Conservation (phyloP, 140 eudicot species). For the Stevia rebaudiana region DNA sequence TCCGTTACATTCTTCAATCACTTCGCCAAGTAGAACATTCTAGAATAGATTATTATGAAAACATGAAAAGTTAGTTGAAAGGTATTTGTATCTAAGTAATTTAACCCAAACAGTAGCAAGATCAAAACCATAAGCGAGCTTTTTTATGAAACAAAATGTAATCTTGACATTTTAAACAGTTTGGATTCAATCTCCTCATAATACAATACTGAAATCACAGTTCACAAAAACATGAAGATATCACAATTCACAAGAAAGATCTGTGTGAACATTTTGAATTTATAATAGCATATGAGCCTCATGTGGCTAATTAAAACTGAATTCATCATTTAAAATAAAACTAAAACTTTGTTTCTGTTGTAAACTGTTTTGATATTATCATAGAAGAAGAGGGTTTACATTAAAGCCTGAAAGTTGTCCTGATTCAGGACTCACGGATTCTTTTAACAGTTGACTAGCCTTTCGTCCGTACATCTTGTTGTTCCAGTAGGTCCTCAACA, state of each 20-base stretch:
- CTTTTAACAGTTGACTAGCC: slow-evolving; percentile 72
- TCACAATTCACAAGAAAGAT: not conserved
- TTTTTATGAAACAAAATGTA: not conserved
- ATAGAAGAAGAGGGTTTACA: slow-evolving; percentile 31
- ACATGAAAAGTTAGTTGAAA: not conserved
- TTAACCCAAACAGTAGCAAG: not conserved
- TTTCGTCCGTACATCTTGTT: slow-evolving; percentile 67
- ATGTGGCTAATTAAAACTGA: not conserved
- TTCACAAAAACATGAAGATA: no score
- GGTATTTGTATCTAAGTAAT: not conserved
- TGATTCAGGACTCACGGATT: slow-evolving; percentile 58
- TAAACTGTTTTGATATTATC: not conserved
- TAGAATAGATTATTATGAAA: slow-evolving; percentile 29
- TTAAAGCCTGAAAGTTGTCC: slow-evolving; percentile 71
- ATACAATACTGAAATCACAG: not conserved
- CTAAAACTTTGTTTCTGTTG: not conserved
- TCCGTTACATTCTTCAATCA: slow-evolving; percentile 59
- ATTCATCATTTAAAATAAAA: no score
- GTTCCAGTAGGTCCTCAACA: not conserved
- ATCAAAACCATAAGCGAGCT: not conserved
- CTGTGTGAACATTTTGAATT: not conserved
- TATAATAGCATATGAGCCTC: not conserved
- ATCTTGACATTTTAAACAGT: not conserved
- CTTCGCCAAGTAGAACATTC: slow-evolving; percentile 72
- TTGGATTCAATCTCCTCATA: not conserved